Percentiles rank a stretch among this genome's conserved stretches.
These are phyloP conservation scores for Agastache rugosa DNA, from an alignment of 257 asterid species.

Conservation along the genomic window DNA sequence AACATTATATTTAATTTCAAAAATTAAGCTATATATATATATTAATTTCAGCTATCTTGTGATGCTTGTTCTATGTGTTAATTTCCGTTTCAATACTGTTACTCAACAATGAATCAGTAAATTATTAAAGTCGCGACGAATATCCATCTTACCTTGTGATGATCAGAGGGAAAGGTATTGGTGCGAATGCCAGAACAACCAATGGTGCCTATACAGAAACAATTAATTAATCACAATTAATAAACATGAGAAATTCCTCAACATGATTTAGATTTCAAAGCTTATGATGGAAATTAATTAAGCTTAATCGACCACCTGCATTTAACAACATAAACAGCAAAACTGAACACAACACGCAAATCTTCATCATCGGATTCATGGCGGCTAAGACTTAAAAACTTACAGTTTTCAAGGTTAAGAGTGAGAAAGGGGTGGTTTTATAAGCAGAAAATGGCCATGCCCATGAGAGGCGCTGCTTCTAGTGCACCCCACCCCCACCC, in stretches of 20 bases:
- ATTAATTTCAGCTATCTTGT: too few species aligned
- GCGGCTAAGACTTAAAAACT: background rate
- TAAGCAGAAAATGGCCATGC: constrained; percentile 33
- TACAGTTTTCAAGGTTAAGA: constrained; percentile 31
- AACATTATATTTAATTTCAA: background rate
- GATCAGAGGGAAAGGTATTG: constrained; percentile 29
- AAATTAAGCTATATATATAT: too few species aligned
- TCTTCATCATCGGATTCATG: constrained; percentile 46
- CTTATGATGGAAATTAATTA: background rate
- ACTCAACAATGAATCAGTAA: too few species aligned
- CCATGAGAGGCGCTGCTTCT: constrained; percentile 28
- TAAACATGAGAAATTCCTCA: constrained; percentile 3
- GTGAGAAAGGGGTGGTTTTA: constrained; percentile 39
- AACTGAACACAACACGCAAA: constrained; percentile 36
- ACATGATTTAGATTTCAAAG: background rate
- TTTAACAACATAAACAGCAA: constrained; percentile 46
- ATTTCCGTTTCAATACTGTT: too few species aligned
- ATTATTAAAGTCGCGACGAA: too few species aligned
- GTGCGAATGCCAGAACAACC: constrained; percentile 40
- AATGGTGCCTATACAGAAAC: constrained; percentile 33
- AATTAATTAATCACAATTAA: background rate
- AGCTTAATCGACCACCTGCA: constrained; percentile 47
- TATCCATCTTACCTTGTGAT: constrained; percentile 43
- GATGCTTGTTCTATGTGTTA: too few species aligned
- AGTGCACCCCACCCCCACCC: constrained; percentile 46